phyloP scores from a whole-genome alignment of 163 green algal species.

The Chloromonas sp. region DNA sequence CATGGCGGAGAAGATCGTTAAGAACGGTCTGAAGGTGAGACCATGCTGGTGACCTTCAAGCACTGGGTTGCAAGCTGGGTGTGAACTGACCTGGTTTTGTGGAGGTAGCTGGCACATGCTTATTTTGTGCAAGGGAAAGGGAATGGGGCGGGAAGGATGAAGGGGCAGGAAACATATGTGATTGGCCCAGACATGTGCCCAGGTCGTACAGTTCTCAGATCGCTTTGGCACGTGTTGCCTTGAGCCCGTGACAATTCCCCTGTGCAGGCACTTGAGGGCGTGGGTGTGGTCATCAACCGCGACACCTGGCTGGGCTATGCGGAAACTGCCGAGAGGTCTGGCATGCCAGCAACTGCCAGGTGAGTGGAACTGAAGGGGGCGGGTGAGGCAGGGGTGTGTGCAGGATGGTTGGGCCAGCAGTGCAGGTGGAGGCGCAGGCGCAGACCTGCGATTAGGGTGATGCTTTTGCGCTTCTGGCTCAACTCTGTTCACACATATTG shows the following conservation, averaged over 20 bases:
- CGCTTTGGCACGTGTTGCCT: no score
- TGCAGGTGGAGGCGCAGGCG: no score
- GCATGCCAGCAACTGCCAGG: slow-evolving; percentile 11
- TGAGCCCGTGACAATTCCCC: no score
- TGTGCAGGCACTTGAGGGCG: slow-evolving; percentile 13
- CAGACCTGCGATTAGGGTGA: no score
- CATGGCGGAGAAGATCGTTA: slow-evolving; percentile 68
- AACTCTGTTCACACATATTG: no score
- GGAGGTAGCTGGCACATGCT: background rate
- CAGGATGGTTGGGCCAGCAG: no score
- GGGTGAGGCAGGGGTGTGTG: background rate
- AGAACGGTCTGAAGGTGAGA: slow-evolving; percentile 16
- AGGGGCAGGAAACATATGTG: no score
- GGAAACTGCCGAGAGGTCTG: slow-evolving; percentile 75
- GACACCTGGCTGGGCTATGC: slow-evolving; percentile 90
- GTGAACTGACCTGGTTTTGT: background rate
- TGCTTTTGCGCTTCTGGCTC: no score
- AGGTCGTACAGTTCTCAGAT: no score
- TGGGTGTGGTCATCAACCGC: slow-evolving; percentile 77
- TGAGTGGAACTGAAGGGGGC: background rate
- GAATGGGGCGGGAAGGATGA: no score
- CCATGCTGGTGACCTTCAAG: background rate
- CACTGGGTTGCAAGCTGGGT: background rate
- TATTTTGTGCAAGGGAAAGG: background rate
- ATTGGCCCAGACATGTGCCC: no score